Evolutionary conservation across 306 rosid genomes (phyloP).

Genomic region (Phaseolus lunatus): DNA sequence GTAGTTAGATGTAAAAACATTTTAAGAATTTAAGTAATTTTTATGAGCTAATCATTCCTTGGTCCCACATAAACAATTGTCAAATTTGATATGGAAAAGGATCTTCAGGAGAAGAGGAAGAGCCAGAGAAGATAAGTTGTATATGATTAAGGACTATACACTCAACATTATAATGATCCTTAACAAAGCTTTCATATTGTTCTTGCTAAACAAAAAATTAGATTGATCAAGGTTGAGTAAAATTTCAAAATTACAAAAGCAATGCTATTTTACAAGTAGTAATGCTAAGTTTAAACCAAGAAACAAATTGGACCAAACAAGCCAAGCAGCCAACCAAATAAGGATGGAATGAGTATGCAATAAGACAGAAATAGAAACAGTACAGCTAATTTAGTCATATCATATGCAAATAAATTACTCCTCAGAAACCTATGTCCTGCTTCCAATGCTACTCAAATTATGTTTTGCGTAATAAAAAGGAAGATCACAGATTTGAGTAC

Average conservation of each 20-base stretch:
- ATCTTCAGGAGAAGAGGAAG: slow-evolving; percentile 22
- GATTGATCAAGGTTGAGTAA: not conserved
- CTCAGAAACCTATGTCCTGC: slow-evolving; percentile 21
- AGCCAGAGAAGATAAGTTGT: slow-evolving; percentile 14
- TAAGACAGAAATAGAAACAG: slow-evolving; percentile 2
- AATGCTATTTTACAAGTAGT: not conserved
- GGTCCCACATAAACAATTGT: slow-evolving; percentile 15
- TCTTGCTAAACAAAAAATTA: slow-evolving; percentile 1
- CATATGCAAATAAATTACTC: slow-evolving; percentile 8
- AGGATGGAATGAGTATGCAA: not conserved
- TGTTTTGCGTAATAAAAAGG: not conserved
- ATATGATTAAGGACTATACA: slow-evolving; percentile 7
- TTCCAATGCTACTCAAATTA: not conserved
- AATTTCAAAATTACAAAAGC: not conserved
- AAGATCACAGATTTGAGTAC: slow-evolving; percentile 17
- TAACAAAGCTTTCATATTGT: not conserved
- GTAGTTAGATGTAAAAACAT: slow-evolving; percentile 35
- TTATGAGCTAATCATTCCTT: slow-evolving; percentile 9
- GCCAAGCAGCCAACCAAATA: slow-evolving; percentile 9
- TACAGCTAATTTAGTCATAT: not conserved
- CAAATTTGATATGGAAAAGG: not conserved
- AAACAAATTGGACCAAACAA: not conserved
- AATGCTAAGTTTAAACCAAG: slow-evolving; percentile 24
- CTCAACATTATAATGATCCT: slow-evolving; percentile 3
- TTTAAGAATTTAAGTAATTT: slow-evolving; percentile 5